Evolutionary conservation across 345 rosid species (phyloP).

Genomic region (Gossypium arboreum): DNA sequence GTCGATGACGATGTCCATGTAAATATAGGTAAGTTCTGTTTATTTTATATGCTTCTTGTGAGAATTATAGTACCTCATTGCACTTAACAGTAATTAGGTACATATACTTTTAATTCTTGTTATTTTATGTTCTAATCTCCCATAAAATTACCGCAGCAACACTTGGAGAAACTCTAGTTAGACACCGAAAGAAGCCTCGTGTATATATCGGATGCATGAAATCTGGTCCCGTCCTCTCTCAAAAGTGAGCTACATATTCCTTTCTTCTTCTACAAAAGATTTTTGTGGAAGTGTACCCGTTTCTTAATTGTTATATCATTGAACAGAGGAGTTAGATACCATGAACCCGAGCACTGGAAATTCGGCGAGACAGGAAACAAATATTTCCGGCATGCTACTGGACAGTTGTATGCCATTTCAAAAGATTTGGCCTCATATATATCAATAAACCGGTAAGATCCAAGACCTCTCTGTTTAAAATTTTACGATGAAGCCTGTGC

Average conservation of each 20-base stretch:
- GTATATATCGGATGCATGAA: constrained; percentile 97
- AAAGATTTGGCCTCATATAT: constrained; percentile 90
- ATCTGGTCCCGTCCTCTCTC: constrained; percentile 93
- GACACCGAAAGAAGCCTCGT: constrained; percentile 70
- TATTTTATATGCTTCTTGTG: neutral
- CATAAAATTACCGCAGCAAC: constrained; percentile 56
- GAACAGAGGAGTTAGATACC: constrained; percentile 90
- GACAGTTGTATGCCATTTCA: constrained; percentile 91
- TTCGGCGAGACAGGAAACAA: constrained; percentile 95
- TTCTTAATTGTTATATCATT: constrained; percentile 15
- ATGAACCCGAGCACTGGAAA: constrained; percentile 96
- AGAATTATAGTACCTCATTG: neutral
- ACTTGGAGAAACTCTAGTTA: constrained; percentile 81
- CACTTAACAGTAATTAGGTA: neutral
- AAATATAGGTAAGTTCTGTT: constrained; percentile 58
- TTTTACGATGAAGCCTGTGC: constrained; percentile 1
- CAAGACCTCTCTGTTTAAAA: constrained; percentile 8
- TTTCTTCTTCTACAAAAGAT: neutral
- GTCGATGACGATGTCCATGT: constrained; percentile 99
- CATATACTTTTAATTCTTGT: neutral
- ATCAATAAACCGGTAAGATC: constrained; percentile 86
- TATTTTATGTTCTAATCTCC: neutral
- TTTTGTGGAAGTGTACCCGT: neutral
- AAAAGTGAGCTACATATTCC: constrained; percentile 49
- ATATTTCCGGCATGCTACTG: constrained; percentile 96